Evolutionary conservation across 2,329 filamentous ascomycete genomes (phyloP).

Genomic region (Fusarium sp.): DNA sequence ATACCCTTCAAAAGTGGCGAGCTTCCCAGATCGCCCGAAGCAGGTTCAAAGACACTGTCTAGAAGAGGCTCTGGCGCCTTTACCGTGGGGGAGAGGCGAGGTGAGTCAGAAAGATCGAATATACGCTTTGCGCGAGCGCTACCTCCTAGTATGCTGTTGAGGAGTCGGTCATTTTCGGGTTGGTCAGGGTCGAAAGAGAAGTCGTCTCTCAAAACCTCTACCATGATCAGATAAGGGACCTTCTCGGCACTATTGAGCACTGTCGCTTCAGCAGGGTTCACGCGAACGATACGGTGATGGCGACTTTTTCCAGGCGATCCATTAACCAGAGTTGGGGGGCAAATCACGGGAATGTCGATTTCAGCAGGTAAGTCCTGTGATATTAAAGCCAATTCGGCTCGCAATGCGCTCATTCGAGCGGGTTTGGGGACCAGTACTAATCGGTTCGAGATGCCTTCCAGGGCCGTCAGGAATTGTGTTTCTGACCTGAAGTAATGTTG

Average conservation of each 20-base stretch:
- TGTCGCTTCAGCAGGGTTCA: slow-evolving; percentile 85
- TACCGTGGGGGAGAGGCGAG: slow-evolving; percentile 57
- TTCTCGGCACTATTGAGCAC: slow-evolving; percentile 88
- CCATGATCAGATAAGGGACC: slow-evolving; percentile 85
- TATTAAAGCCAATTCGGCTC: slow-evolving; percentile 82
- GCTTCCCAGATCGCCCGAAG: slow-evolving; percentile 79
- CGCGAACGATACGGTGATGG: slow-evolving; percentile 83
- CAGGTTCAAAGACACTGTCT: slow-evolving; percentile 87
- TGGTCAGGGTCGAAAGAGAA: slow-evolving; percentile 84
- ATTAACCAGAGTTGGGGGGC: slow-evolving; percentile 76
- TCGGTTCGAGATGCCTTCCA: slow-evolving; percentile 87
- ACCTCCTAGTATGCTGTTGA: slow-evolving; percentile 66
- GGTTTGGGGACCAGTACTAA: slow-evolving; percentile 83
- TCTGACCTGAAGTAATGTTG: slow-evolving; percentile 87
- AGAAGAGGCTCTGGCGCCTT: slow-evolving; percentile 55
- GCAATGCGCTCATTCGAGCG: slow-evolving; percentile 80
- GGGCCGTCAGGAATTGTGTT: slow-evolving; percentile 80
- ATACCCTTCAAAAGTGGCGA: slow-evolving; percentile 72
- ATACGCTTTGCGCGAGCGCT: slow-evolving; percentile 67
- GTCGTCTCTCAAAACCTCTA: slow-evolving; percentile 82
- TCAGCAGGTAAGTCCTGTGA: slow-evolving; percentile 84
- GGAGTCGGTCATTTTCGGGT: slow-evolving; percentile 74
- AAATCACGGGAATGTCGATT: slow-evolving; percentile 84
- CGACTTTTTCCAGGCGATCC: slow-evolving; percentile 78
- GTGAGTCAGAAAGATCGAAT: slow-evolving; percentile 74